Evolutionary conservation across 2,329 filamentous ascomycete genomes (phyloP).

Genomic region (Curvularia spicifera): DNA sequence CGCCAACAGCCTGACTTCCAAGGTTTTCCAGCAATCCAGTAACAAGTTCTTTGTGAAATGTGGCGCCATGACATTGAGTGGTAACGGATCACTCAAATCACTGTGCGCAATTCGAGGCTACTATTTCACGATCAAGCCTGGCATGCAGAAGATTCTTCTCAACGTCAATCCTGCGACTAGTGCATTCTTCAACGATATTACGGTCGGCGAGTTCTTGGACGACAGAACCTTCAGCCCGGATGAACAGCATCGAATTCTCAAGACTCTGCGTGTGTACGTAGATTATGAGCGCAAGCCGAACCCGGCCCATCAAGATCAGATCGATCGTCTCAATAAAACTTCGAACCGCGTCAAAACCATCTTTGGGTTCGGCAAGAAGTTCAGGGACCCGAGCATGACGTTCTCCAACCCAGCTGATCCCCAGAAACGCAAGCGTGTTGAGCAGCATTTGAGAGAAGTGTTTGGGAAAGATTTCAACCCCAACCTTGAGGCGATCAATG

Average conservation of each 20-base stretch:
- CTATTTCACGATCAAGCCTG: constrained; percentile 18
- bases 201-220: constrained; percentile 15
- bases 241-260: not conserved
- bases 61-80: not conserved
- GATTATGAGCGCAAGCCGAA: not conserved
- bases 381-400: constrained; percentile 1
- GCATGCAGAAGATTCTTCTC: constrained; percentile 17
- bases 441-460: not conserved
- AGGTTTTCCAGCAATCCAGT: constrained; percentile 5
- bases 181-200: constrained; percentile 18
- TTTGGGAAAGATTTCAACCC: constrained; percentile 7
- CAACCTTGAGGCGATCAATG: constrained; percentile 11
- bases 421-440: not conserved
- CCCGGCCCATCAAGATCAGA: not conserved
- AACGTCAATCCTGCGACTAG: constrained; percentile 19
- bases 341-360: not conserved
- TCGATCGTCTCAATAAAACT: not conserved
- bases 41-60: constrained; percentile 19
- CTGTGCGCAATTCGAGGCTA: constrained; percentile 22
- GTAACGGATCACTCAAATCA: constrained; percentile 5
- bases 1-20: constrained; percentile 5
- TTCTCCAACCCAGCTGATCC: not conserved
- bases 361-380: not conserved
- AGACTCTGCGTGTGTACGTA: constrained; percentile 10
- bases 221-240: constrained; percentile 4